These are phyloP conservation scores for Mycogone perniciosa DNA, from an alignment of 2,329 filamentous ascomycete genomes.

Conservation along the genomic window DNA sequence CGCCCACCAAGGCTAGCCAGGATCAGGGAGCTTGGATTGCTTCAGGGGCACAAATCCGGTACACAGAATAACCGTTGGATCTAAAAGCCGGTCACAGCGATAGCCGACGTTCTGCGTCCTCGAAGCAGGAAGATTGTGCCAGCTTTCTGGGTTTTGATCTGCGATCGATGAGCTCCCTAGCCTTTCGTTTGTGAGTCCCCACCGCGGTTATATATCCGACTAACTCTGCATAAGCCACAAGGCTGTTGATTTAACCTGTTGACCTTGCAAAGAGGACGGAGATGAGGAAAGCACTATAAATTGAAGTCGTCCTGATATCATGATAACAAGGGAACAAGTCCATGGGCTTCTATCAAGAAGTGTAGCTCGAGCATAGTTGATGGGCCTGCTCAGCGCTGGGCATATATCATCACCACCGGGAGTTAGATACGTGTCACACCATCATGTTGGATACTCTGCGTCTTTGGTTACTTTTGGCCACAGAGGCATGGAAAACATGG, in stretches of 20 bases:
- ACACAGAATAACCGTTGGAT: conserved; percentile 4
- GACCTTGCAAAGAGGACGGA: neutral
- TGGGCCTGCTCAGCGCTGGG: neutral
- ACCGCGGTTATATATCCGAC: conserved; percentile 5
- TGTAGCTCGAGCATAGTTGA: too few species aligned
- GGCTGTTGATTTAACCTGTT: neutral
- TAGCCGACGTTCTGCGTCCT: conserved; percentile 2
- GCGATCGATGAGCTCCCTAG: neutral
- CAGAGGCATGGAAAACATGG: neutral
- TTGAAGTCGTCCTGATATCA: too few species aligned
- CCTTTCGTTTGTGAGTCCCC: conserved; percentile 9
- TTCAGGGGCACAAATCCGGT: conserved; percentile 6
- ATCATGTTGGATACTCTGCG: too few species aligned
- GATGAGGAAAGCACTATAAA: too few species aligned
- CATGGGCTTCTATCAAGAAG: too few species aligned
- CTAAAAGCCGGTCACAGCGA: neutral
- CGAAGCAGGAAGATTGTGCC: conserved; percentile 1
- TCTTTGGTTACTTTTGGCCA: neutral
- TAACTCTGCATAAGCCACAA: neutral
- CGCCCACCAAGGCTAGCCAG: neutral
- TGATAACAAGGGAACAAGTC: too few species aligned
- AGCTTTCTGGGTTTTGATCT: conserved; percentile 1
- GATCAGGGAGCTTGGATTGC: neutral
- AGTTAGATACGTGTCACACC: neutral
- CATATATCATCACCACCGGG: neutral